These are phyloP conservation scores for Aureobasidium sp. DNA, from an alignment of 2,329 filamentous ascomycete genomes.

Conservation along the genomic window DNA sequence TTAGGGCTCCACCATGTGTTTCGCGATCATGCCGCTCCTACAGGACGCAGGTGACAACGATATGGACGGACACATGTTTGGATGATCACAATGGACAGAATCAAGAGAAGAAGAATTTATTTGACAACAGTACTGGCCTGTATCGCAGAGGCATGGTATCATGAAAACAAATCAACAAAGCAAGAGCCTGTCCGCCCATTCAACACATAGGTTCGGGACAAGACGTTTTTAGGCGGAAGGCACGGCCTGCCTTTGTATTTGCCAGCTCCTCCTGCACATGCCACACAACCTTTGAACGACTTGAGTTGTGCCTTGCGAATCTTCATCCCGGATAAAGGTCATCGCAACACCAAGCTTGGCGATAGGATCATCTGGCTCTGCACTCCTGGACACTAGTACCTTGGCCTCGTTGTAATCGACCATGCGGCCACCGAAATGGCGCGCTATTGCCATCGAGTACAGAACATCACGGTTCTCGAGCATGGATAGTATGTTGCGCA, in stretches of 20 bases:
- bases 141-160: conserved; percentile 14
- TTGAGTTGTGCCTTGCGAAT: conserved; percentile 39
- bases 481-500: conserved; percentile 67
- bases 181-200: neutral
- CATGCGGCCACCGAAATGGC: conserved; percentile 61
- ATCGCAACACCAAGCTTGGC: conserved; percentile 44
- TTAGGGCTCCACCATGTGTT: too few relatives aligned
- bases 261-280: conserved; percentile 43
- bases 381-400: conserved; percentile 21
- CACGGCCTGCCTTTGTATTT: conserved; percentile 20
- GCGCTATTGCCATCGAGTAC: conserved; percentile 77
- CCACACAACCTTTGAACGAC: conserved; percentile 43
- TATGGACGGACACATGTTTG: too few relatives aligned
- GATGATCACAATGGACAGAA: too few relatives aligned
- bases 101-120: too few relatives aligned
- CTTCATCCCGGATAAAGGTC: conserved; percentile 42
- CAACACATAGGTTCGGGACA: neutral
- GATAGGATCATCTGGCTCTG: conserved; percentile 33
- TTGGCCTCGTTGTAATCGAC: conserved; percentile 34
- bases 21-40: too few relatives aligned
- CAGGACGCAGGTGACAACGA: too few relatives aligned
- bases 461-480: conserved; percentile 84
- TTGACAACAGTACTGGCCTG: conserved; percentile 1
- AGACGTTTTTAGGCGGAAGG: neutral
- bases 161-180: conserved; percentile 10